Evolutionary conservation across 345 rosid species (phyloP), one percentile per base, ranked within the genome.

Genomic region (Pistacia atlantica): DNA sequence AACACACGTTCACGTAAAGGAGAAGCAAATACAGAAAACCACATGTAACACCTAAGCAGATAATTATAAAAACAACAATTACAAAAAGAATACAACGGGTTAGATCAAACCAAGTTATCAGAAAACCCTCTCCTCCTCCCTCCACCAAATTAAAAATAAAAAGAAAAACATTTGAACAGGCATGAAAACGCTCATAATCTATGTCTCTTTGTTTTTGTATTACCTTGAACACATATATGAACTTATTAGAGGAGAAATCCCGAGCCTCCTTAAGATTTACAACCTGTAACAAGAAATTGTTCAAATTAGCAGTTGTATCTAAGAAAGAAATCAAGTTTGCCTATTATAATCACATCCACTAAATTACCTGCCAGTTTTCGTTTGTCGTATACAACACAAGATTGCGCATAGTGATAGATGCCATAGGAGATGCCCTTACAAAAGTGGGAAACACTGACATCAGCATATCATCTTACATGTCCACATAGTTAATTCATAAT

Each of bases 191-290:
- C 25, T 52, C 35, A 46, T 42, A 70, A 11, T 70, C 54, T 4
- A 4, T 66, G 69, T 9, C 20, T 57, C 25, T 4, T 0, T 46
- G 45, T 57, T 46, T 35, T 73, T 65, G 65, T 14, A 59, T 83
- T 91, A 96, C 99, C 93, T 91, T 96, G 85, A 96, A 96, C 59
- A 92, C 88, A 84, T 96, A 96, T 72, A 96, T 93, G 86, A 82
- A 93, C 83, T 92, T 89, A 69, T 85, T 87, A 45, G 84, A 78
- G 69, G 92, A 90, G 86, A 91, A 93, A 73, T 96, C 99, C 33
- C 99, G 91, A 69, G 98, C 98, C 83, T 93, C 99, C 88, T 93
- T 96, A 65, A 96, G 97, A 87, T 92, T 92, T 76, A 93, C 98
- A 80, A 83, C 93, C 99, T 96, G 89, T 18, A 70, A 71, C 48